A percentile compares a stretch with the other conserved stretches of the same genome.
Evolutionary conservation across 1,139 yeast species (phyloP).

Genomic region (Suhomyces taliae): DNA sequence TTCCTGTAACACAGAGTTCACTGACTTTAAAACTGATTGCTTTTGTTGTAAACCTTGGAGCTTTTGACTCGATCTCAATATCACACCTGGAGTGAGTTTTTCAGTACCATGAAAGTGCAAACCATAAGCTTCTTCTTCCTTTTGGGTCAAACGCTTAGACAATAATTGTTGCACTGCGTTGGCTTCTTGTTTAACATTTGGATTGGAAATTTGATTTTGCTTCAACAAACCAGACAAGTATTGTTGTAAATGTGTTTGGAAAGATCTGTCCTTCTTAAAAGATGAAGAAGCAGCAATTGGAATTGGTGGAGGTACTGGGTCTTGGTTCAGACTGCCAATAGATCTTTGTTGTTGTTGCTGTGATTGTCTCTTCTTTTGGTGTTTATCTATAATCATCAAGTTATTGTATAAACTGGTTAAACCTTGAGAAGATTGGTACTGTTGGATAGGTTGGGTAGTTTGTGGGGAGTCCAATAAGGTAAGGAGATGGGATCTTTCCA

Average conservation of each 20-base stretch:
- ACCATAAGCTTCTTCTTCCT: conserved; percentile 87
- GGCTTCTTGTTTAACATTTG: conserved; percentile 35
- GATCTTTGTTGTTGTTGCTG: conserved; percentile 36
- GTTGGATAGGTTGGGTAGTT: conserved; percentile 71
- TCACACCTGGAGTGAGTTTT: conserved; percentile 75
- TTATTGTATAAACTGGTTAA: conserved; percentile 82
- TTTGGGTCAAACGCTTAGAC: conserved; percentile 62
- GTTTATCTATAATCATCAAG: conserved; percentile 74
- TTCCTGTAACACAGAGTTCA: conserved; percentile 72
- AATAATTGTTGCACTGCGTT: conserved; percentile 43
- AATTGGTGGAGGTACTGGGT: conserved; percentile 61
- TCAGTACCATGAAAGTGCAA: conserved; percentile 75
- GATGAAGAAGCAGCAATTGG: conserved; percentile 58
- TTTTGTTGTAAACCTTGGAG: conserved; percentile 49
- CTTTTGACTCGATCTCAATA: conserved; percentile 65
- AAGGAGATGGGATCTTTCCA: conserved; percentile 78
- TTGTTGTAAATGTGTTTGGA: conserved; percentile 53
- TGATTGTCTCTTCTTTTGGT: conserved; percentile 43
- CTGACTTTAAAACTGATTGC: conserved; percentile 71
- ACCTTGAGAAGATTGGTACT: conserved; percentile 85
- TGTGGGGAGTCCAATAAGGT: conserved; percentile 87
- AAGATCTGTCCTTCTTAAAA: conserved; percentile 50
- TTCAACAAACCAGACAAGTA: conserved; percentile 40
- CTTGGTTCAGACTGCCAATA: conserved; percentile 21
- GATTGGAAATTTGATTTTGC: conserved; percentile 32